phyloP scores from a whole-genome alignment of 2,329 filamentous ascomycete genomes.

The Phoma sp. region DNA sequence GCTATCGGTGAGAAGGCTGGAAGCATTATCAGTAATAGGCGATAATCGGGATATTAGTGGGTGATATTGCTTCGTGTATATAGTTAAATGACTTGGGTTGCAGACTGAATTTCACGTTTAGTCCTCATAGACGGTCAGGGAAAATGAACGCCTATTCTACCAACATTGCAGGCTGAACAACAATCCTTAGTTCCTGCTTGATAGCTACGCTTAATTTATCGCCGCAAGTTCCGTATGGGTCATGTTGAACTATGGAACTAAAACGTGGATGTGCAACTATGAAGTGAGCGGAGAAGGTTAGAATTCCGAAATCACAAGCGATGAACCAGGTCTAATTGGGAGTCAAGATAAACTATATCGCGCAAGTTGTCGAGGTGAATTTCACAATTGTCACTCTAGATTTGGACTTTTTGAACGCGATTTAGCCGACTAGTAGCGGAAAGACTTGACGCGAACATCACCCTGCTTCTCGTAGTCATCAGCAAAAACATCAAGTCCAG shows the following conservation, averaged over 20 bases:
- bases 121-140: too few species aligned
- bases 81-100: background rate
- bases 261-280: background rate
- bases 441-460: slow-evolving; percentile 25
- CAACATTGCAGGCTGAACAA: too few species aligned
- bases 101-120: too few species aligned
- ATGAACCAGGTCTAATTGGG: background rate
- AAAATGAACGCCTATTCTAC: too few species aligned
- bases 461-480: slow-evolving; percentile 36
- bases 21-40: slow-evolving; percentile 36
- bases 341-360: background rate
- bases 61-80: background rate
- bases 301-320: background rate
- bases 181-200: too few species aligned
- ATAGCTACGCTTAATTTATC: too few species aligned
- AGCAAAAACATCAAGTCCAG: slow-evolving; percentile 24
- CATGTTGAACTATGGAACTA: too few species aligned
- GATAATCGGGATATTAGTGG: background rate
- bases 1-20: slow-evolving; percentile 45
- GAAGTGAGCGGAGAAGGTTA: background rate
- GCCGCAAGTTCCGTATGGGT: too few species aligned
- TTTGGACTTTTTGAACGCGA: background rate
- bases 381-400: background rate
- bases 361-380: background rate
- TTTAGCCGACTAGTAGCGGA: background rate